Base-by-base conservation (phyloP, 176 grass and related monocot genomes). In the Aegilops tauschii region DNA sequence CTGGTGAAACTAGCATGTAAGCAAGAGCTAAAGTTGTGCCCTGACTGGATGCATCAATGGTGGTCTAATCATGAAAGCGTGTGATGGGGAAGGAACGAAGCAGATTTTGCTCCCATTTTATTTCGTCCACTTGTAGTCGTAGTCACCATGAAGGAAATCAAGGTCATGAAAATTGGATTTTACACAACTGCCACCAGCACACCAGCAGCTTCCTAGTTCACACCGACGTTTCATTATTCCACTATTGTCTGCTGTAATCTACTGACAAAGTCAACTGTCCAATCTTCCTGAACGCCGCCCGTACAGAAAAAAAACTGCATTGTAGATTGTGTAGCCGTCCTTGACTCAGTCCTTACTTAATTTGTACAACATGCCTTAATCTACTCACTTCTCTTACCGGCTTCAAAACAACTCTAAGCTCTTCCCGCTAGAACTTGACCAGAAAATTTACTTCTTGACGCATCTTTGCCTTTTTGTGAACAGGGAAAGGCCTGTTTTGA, bases 1-100 rank as follows among this genome's bases (percentile, higher is more conserved):
- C 73, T 79, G 12, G 39, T 61, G 84, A 73, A 72, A 56, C 50
- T 65, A 70, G 27, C 47, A 77, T 82, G 70, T 11, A 69, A 86
- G 17, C 36, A 28, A n/a, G 36, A 77, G 29, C 47, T 82, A 5
- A 49, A 28, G 0, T 77, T 62, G 69, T 85, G 20, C 56, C 18
- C 18, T 34, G 17, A 36, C 7, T 86, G 31, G 16, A 66, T 25
- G 34, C 62, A 70, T 39, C 14, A 61, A 76, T 68, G 81, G 35
- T 71, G 68, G 21, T 72, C 9, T 84, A 54, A 73, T 50, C 13
- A n/a, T 62, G 73, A 13, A 83, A 14, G 80, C 40, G 54, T 30
- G 65, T 4, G 28, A 84, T 58, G 59, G 32, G 13, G 45, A 35
- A 59, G 17, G 40, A 80, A 30, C 65, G 54, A 64, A 14, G 8